Conservation (phyloP, 2,329 filamentous ascomycete genomes). For the Nemania bipapillata region DNA sequence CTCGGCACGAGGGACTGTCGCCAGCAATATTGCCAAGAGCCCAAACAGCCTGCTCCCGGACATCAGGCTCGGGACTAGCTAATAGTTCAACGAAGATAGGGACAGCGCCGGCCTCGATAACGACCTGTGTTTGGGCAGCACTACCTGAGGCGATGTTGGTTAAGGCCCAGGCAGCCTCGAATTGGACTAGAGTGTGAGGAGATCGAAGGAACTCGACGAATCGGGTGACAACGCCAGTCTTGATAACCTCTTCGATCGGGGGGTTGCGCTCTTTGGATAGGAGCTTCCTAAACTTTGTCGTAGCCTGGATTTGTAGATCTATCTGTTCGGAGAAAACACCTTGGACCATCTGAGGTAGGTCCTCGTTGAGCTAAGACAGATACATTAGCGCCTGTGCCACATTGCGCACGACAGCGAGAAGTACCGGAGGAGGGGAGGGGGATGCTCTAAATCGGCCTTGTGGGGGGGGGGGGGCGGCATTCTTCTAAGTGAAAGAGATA, state of each 20-base stretch:
- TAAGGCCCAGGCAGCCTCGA: constrained; percentile 97
- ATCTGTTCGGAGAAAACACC: constrained; percentile 99
- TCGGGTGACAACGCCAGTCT: constrained; percentile 95
- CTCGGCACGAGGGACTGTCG: constrained; percentile 95
- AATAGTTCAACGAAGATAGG: constrained; percentile 98
- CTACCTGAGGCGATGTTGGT: constrained; percentile 99
- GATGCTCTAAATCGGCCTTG: not conserved
- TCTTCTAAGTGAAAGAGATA: not conserved
- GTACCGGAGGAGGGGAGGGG: not conserved
- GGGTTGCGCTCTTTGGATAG: constrained; percentile 99
- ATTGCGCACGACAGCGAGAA: not conserved
- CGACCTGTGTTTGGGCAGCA: constrained; percentile 96
- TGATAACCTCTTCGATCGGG: constrained; percentile 98
- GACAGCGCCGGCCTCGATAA: constrained; percentile 97
- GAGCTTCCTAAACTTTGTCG: constrained; percentile 97
- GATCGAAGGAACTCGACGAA: constrained; percentile 99
- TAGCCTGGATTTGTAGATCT: constrained; percentile 95
- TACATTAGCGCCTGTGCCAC: constrained; percentile 45
- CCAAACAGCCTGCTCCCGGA: constrained; percentile 98
- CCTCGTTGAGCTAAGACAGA: constrained; percentile 82
- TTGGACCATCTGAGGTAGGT: constrained; percentile 96
- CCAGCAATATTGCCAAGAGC: constrained; percentile 98
- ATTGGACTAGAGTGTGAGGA: constrained; percentile 96
- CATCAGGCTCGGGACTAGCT: constrained; percentile 94
- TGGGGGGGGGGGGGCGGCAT: not conserved